These are phyloP conservation scores for Discostella stelligeroides DNA, from an alignment of 108 stramenopile genomes.

Conservation along the genomic window DNA sequence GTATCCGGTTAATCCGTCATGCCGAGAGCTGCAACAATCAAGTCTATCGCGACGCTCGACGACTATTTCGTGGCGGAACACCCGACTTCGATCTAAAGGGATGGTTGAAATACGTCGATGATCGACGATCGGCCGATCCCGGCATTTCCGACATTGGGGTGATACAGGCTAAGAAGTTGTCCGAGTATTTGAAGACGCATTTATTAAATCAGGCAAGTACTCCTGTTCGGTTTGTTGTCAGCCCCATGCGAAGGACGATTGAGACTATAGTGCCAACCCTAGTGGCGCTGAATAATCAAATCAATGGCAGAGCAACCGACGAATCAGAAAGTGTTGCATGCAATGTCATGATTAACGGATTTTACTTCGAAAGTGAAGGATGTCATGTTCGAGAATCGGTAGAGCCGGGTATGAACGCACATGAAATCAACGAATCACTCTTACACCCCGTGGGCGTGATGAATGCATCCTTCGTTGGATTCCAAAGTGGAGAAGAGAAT, in stretches of 20 bases:
- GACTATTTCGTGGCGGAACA: constrained; percentile 56
- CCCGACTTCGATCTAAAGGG: constrained; percentile 69
- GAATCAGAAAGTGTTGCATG: constrained; percentile 14
- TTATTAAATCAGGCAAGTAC: constrained; percentile 59
- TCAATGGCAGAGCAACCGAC: neutral
- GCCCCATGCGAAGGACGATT: constrained; percentile 77
- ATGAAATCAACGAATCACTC: constrained; percentile 46
- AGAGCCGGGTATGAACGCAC: constrained; percentile 69
- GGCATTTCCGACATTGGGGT: constrained; percentile 53
- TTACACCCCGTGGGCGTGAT: constrained; percentile 23
- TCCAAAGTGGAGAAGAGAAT: constrained; percentile 44
- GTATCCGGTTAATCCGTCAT: constrained; percentile 69
- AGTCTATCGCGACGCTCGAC: constrained; percentile 64
- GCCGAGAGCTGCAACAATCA: constrained; percentile 54
- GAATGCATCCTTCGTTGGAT: constrained; percentile 53
- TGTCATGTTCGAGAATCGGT: constrained; percentile 65
- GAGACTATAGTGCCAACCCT: constrained; percentile 69
- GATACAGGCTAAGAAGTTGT: constrained; percentile 59
- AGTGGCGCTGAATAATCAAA: constrained; percentile 31
- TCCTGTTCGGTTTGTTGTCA: constrained; percentile 63
- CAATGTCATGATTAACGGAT: constrained; percentile 57
- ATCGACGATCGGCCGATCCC: constrained; percentile 62
- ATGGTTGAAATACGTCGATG: constrained; percentile 67
- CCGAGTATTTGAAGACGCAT: constrained; percentile 60
- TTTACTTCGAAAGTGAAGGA: constrained; percentile 77